Percentiles rank a stretch among this genome's conserved stretches.
Evolutionary conservation across 768 basidiomycete species (phyloP).

Genomic region (Boletus reticulatus): DNA sequence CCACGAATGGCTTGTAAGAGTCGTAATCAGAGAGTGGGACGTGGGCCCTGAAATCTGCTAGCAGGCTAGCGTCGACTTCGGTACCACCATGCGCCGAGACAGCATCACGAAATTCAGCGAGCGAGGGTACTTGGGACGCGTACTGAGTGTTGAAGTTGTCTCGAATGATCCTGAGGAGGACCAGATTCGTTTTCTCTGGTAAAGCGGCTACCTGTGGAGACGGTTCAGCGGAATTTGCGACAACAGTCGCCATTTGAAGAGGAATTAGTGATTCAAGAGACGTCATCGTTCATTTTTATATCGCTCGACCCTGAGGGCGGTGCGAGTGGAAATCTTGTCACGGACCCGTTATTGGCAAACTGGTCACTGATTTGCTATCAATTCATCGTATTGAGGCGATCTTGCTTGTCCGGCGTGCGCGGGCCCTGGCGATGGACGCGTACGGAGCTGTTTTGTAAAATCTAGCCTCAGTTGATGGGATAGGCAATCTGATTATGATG

Average conservation of each 20-base stretch:
- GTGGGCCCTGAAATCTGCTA: conserved; percentile 7
- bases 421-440: too few relatives aligned
- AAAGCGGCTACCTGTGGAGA: background rate
- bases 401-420: too few relatives aligned
- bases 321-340: too few relatives aligned
- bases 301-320: too few relatives aligned
- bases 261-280: background rate
- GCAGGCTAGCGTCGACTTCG: conserved; percentile 2
- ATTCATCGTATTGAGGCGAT: too few relatives aligned
- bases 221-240: background rate
- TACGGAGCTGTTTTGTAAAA: too few relatives aligned
- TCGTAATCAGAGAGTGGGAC: conserved; percentile 12
- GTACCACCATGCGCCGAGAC: background rate
- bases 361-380: too few relatives aligned
- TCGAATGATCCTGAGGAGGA: conserved; percentile 4
- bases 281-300: background rate
- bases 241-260: background rate
- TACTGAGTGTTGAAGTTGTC: conserved; percentile 12
- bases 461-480: too few relatives aligned
- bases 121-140: background rate
- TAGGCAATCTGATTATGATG: too few relatives aligned
- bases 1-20: conserved; percentile 11
- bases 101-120: conserved; percentile 9
- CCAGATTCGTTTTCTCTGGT: background rate
- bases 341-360: too few relatives aligned